Evolutionary conservation across 73 alveolate genomes (phyloP), one percentile per base, ranked within the genome.

Genomic region (Stentor roeselii): DNA sequence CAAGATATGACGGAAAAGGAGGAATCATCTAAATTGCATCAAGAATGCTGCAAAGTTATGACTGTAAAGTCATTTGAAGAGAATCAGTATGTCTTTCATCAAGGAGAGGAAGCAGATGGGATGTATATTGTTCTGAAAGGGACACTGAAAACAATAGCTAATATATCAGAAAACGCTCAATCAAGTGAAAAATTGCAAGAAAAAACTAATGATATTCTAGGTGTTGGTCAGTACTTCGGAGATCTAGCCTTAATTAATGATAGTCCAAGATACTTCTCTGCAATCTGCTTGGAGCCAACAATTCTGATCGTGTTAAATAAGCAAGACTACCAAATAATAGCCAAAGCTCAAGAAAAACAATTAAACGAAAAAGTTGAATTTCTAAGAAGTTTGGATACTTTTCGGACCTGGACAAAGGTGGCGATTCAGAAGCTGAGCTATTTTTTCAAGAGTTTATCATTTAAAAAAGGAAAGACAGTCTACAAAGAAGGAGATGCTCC

Each of bases 361-460:
- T 27, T 32, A n/a, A 67, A 32, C 34, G 80, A 67, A 40, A 67
- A 67, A 67, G 34, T 67, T 67, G 80, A 67, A 30, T 67, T 67
- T 67, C 37, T 67, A 2, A 21, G 37, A 32, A 21, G 42, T 27
- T 21, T 67, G 11, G 41, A 21, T 27, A 40, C n/a, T 21, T 67
- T 67, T 67, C 14, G 27, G 34, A 32, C 80, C 41, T 67, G 80
- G 42, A 67, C 50, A 1, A 67, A 40, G 37, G 41, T 67, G 37
- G 0, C 80, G 0, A 27, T 67, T 27, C 34, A 21, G 27, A 67
- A 67, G 1, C 80, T 67, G 21, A 11, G 50, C 50, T 67, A 30
- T 32, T 67, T 21, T 67, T n/a, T 67, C 42, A 67, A 32, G 2
- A 34, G 27, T 1, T 40, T 67, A 27, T 27, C 37, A 21, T 67